These are phyloP conservation scores for Calonectria hawksworthii DNA, from an alignment of 2,329 filamentous ascomycete species.

Conservation along the genomic window DNA sequence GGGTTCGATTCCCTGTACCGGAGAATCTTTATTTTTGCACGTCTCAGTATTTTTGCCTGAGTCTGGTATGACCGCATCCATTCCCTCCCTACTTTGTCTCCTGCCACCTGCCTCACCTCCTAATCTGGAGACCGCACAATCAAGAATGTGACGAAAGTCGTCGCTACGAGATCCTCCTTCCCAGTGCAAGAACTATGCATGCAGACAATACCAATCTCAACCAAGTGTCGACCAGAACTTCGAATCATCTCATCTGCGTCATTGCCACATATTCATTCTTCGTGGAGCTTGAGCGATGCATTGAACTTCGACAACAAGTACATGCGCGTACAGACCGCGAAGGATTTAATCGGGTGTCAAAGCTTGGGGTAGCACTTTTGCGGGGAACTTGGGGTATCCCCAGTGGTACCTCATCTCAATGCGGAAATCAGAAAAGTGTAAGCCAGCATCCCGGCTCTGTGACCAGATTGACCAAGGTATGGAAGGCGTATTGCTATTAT, in stretches of 20 bases:
- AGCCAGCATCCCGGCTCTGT: neutral
- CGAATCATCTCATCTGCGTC: neutral
- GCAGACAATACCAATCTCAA: neutral
- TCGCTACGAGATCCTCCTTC: neutral
- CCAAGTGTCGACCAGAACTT: neutral
- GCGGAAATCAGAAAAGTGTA: neutral
- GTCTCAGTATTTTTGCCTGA: too few relatives aligned
- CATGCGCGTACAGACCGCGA: neutral
- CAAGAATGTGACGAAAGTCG: neutral
- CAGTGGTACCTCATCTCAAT: neutral
- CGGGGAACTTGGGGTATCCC: slow-evolving; percentile 23
- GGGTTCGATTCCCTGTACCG: slow-evolving; percentile 44
- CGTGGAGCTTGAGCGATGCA: neutral
- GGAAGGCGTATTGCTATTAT: neutral
- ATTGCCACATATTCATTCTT: neutral
- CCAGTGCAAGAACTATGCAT: neutral
- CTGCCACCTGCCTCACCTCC: neutral
- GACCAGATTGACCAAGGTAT: neutral
- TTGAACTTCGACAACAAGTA: neutral
- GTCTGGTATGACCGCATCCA: too few relatives aligned
- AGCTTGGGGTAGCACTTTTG: slow-evolving; percentile 11
- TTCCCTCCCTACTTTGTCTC: neutral
- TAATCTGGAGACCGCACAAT: neutral
- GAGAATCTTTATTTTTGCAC: neutral
- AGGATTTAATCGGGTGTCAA: neutral